Evolutionary conservation across 169 alveolate species (phyloP).

Genomic region (Eimeria acervulina): DNA sequence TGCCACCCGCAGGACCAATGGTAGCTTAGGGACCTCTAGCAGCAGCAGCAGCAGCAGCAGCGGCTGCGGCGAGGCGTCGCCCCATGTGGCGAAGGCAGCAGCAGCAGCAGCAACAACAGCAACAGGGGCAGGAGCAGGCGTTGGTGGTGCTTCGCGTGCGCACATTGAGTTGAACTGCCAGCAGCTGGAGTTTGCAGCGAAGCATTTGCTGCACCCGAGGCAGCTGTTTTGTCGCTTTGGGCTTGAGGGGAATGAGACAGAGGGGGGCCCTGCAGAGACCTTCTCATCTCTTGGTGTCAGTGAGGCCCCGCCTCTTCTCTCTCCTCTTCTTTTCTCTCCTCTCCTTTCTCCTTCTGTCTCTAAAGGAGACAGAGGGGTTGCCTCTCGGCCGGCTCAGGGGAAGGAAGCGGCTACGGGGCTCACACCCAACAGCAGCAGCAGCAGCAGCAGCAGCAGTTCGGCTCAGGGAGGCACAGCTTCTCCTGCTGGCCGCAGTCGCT

Average conservation of each 20-base stretch:
- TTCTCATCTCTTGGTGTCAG: conserved; percentile 16
- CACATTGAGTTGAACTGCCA: conserved; percentile 23
- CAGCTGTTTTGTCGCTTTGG: conserved; percentile 40
- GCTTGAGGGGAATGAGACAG: neutral
- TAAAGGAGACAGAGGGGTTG: neutral
- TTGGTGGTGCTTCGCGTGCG: neutral
- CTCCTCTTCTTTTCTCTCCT: neutral
- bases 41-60: conserved; percentile 27
- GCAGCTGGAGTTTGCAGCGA: neutral
- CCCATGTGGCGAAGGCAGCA: neutral
- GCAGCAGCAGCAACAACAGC: conserved; percentile 13
- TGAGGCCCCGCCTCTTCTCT: neutral
- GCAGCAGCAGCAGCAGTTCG: neutral
- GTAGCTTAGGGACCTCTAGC: neutral
- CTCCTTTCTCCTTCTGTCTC: neutral
- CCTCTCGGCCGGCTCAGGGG: no score
- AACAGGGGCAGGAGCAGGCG: no score
- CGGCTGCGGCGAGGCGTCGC: neutral
- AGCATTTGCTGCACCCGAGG: conserved; percentile 24
- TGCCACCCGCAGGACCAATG: neutral
- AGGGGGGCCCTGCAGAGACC: conserved; percentile 27
- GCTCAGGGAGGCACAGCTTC: neutral
- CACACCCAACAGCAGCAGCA: neutral
- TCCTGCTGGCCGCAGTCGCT: neutral
- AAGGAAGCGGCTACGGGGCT: neutral